phyloP scores from a whole-genome alignment of 192 early-diverging fungal genomes.

The Lunasporangiospora selenospora region DNA sequence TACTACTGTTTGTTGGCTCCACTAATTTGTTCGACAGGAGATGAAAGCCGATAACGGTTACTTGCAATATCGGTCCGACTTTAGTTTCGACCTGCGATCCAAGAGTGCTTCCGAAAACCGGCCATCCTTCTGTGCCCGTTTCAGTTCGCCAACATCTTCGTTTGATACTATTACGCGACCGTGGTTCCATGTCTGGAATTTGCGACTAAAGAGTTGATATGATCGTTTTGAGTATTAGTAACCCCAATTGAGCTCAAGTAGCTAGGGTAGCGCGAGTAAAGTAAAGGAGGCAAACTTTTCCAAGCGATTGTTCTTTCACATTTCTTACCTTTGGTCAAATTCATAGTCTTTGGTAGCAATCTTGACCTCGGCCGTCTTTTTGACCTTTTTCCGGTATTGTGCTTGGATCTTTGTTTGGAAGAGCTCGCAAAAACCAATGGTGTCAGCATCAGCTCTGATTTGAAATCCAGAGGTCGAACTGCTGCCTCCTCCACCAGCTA shows the following conservation, averaged over 20 bases:
- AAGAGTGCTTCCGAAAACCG: slow-evolving; percentile 75
- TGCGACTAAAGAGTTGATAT: slow-evolving; percentile 58
- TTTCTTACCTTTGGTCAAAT: slow-evolving; percentile 71
- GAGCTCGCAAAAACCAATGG: slow-evolving; percentile 74
- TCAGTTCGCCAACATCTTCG: slow-evolving; percentile 60
- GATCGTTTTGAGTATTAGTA: too few species aligned
- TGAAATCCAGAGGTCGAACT: slow-evolving; percentile 43
- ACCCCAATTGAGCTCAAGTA: too few species aligned
- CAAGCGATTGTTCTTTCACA: too few species aligned
- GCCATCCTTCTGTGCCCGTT: slow-evolving; percentile 74
- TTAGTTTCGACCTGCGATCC: slow-evolving; percentile 82
- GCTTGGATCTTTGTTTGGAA: slow-evolving; percentile 77
- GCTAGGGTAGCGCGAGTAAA: too few species aligned
- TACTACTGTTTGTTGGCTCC: too few species aligned
- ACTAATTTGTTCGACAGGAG: too few species aligned
- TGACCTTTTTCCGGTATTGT: slow-evolving; percentile 63
- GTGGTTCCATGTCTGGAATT: slow-evolving; percentile 78
- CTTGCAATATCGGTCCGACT: slow-evolving; percentile 86
- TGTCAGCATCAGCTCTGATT: slow-evolving; percentile 74
- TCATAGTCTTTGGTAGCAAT: slow-evolving; percentile 63
- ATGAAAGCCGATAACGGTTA: slow-evolving; percentile 50
- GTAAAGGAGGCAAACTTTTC: too few species aligned
- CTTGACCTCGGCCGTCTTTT: slow-evolving; percentile 54
- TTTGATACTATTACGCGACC: slow-evolving; percentile 63
- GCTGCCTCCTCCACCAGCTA: slow-evolving; percentile 49